Conservation (phyloP, 2,329 filamentous ascomycete species). For the Diaporthe australafricana region DNA sequence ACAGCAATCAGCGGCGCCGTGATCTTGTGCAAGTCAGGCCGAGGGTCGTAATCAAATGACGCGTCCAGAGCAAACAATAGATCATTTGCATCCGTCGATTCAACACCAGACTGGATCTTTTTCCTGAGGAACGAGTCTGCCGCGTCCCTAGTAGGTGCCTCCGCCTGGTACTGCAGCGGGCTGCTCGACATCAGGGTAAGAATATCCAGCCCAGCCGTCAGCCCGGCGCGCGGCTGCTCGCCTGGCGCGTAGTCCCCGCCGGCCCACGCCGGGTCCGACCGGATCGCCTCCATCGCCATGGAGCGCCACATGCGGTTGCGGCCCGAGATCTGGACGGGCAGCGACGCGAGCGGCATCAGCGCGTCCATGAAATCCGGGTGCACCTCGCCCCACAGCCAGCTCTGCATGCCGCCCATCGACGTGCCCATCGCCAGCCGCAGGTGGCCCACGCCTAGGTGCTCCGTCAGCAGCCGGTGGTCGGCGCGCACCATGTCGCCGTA, state of each 20-base stretch:
- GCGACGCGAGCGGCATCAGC: conserved; percentile 41
- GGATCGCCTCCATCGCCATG: conserved; percentile 42
- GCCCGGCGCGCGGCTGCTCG: conserved; percentile 37
- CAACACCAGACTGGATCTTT: conserved; percentile 26
- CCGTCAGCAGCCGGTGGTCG: conserved; percentile 41
- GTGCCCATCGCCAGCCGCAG: conserved; percentile 41
- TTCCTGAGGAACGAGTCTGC: conserved; percentile 41
- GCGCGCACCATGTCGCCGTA: conserved; percentile 43
- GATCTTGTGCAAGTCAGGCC: conserved; percentile 40
- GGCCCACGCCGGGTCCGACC: conserved; percentile 39
- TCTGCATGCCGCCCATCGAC: conserved; percentile 44
- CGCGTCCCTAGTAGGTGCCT: conserved; percentile 38
- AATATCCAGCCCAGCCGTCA: conserved; percentile 39
- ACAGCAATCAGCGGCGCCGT: conserved; percentile 41
- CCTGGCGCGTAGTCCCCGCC: conserved; percentile 38
- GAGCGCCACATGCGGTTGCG: conserved; percentile 43
- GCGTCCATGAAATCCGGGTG: conserved; percentile 42
- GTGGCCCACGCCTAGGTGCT: conserved; percentile 41
- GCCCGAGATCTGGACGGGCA: conserved; percentile 41
- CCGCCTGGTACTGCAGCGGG: conserved; percentile 40
- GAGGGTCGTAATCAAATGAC: conserved; percentile 43
- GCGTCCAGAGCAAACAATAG: conserved; percentile 40
- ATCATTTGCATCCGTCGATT: conserved; percentile 40
- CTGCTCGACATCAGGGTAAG: conserved; percentile 41
- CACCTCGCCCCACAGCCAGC: conserved; percentile 40